phyloP scores from a whole-genome alignment of 2,329 filamentous ascomycete species.

The Verticillium isaacii region DNA sequence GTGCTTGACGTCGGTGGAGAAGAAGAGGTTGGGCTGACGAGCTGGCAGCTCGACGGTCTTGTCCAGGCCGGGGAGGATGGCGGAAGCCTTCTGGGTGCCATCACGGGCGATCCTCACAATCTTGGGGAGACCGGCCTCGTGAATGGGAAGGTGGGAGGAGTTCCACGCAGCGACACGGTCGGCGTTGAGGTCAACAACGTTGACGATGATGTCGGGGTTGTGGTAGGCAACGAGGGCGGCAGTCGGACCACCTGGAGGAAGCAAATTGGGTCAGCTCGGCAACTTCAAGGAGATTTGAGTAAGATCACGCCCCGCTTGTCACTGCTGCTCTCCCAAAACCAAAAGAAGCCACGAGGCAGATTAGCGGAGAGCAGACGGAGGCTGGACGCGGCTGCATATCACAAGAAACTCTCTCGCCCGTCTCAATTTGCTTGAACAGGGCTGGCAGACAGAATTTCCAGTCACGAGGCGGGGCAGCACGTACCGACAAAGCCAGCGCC shows the following conservation, averaged over 20 bases:
- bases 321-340: not conserved
- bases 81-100: constrained; percentile 40
- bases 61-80: constrained; percentile 30
- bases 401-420: not conserved
- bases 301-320: not conserved
- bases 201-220: constrained; percentile 66
- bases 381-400: not conserved
- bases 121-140: constrained; percentile 67
- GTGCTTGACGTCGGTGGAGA: constrained; percentile 61
- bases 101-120: constrained; percentile 63
- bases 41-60: constrained; percentile 29
- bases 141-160: constrained; percentile 67
- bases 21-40: constrained; percentile 64
- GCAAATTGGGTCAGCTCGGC: constrained; percentile 1
- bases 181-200: constrained; percentile 68
- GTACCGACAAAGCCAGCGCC: constrained; percentile 72
- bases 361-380: not conserved
- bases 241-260: constrained; percentile 60
- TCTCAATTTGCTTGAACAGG: not conserved
- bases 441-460: not conserved
- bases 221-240: constrained; percentile 70
- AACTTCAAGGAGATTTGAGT: not conserved
- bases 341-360: not conserved
- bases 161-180: constrained; percentile 68
- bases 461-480: constrained; percentile 21